These are phyloP conservation scores for Pontederia paniculata DNA, from an alignment of 176 grass and related monocot genomes.

Conservation along the genomic window DNA sequence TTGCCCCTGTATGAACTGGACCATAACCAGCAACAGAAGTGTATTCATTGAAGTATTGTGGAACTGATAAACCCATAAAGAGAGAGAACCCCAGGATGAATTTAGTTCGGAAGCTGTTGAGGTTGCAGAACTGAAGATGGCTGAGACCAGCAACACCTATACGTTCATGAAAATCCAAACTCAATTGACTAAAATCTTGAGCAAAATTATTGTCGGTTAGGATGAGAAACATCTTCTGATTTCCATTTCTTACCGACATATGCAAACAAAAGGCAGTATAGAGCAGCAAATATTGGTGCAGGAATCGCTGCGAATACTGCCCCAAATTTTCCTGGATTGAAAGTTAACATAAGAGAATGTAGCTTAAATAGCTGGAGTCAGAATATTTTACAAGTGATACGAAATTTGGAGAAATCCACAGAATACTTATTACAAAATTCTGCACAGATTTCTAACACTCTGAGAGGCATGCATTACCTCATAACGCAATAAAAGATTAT, in stretches of 20 bases:
- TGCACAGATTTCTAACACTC: too few relatives aligned
- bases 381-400: too few relatives aligned
- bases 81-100: conserved; percentile 83
- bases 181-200: neutral
- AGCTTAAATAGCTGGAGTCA: too few relatives aligned
- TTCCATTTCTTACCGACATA: conserved; percentile 55
- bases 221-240: neutral
- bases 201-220: neutral
- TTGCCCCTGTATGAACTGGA: conserved; percentile 80
- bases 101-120: conserved; percentile 87
- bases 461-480: too few relatives aligned
- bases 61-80: conserved; percentile 87
- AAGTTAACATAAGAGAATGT: too few relatives aligned
- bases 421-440: too few relatives aligned
- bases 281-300: conserved; percentile 65
- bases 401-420: too few relatives aligned
- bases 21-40: conserved; percentile 61
- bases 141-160: conserved; percentile 65
- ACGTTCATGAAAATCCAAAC: neutral
- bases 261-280: conserved; percentile 86
- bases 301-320: conserved; percentile 88
- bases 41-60: conserved; percentile 97
- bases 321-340: conserved; percentile 67
- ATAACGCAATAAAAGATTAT: too few relatives aligned
- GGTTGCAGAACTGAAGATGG: conserved; percentile 83